Evolutionary conservation across 345 rosid genomes (phyloP).

Genomic region (Camelina neglecta): DNA sequence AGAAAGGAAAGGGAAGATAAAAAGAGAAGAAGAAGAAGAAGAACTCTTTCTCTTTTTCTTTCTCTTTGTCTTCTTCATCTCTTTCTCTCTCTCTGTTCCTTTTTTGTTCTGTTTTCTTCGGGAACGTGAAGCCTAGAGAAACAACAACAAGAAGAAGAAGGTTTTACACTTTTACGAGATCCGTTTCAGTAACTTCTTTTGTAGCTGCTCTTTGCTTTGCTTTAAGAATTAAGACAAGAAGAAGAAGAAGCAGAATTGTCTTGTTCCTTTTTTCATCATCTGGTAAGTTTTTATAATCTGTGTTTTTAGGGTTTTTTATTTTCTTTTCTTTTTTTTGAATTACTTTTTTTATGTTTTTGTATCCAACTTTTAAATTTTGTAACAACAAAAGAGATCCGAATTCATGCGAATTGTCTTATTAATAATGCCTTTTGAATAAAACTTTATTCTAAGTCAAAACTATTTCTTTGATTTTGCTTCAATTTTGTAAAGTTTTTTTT

Average conservation of each 20-base stretch:
- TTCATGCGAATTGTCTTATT: conserved; percentile 1
- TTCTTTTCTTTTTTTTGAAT: background rate
- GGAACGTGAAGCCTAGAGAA: conserved; percentile 53
- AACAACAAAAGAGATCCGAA: background rate
- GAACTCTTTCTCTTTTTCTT: conserved; percentile 30
- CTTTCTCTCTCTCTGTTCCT: conserved; percentile 37
- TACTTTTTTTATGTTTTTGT: conserved; percentile 30
- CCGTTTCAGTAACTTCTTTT: conserved; percentile 40
- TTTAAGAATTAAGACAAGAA: background rate
- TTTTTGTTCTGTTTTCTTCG: conserved; percentile 38
- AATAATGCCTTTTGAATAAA: background rate
- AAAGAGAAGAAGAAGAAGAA: conserved; percentile 19
- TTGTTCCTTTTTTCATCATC: background rate
- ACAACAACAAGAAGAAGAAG: background rate
- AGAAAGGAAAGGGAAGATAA: background rate
- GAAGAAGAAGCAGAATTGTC: conserved; percentile 13
- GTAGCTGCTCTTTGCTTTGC: conserved; percentile 17
- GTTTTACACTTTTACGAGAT: conserved; percentile 47
- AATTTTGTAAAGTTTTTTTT: background rate
- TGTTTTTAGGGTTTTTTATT: background rate
- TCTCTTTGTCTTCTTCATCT: conserved; percentile 24
- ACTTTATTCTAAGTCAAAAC: background rate
- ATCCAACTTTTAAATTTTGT: background rate
- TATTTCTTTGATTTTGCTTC: background rate
- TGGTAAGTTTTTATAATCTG: background rate